phyloP scores from a whole-genome alignment of 495 filamentous ascomycete genomes.

The Pyrenula massariospora region DNA sequence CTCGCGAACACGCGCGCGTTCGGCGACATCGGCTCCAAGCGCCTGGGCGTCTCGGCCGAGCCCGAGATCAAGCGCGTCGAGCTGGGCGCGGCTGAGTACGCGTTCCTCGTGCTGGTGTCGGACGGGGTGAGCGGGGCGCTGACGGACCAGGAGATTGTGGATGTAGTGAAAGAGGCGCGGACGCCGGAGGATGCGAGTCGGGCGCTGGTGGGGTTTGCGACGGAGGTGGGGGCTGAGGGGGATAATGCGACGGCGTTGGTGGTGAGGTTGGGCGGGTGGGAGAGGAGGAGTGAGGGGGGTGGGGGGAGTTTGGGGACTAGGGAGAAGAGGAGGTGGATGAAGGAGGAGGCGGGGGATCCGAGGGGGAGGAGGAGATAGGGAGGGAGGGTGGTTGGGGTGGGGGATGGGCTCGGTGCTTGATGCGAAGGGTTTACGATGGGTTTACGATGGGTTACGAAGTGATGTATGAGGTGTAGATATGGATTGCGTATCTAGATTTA shows the following conservation, averaged over 20 bases:
- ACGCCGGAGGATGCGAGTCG: slow-evolving; percentile 78
- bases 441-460: too few relatives aligned
- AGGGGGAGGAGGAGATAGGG: slow-evolving; percentile 54
- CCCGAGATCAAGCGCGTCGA: slow-evolving; percentile 71
- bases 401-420: too few relatives aligned
- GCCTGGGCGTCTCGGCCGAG: slow-evolving; percentile 86
- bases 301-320: slow-evolving; percentile 80
- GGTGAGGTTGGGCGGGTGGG: slow-evolving; percentile 87
- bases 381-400: too few relatives aligned
- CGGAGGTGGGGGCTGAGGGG: slow-evolving; percentile 67
- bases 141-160: slow-evolving; percentile 86
- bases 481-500: too few relatives aligned
- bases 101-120: slow-evolving; percentile 75
- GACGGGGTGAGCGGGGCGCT: slow-evolving; percentile 80
- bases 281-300: slow-evolving; percentile 78
- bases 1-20: slow-evolving; percentile 91
- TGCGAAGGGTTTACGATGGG: too few relatives aligned
- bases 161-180: slow-evolving; percentile 83
- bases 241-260: slow-evolving; percentile 97
- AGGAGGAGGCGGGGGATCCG: slow-evolving; percentile 74
- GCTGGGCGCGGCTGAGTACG: slow-evolving; percentile 67
- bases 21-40: slow-evolving; percentile 82
- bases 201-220: slow-evolving; percentile 74
- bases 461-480: too few relatives aligned
- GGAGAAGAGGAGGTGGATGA: slow-evolving; percentile 77